Base-by-base conservation (phyloP, 345 rosid genomes). In the Eutrema heterophyllum region DNA sequence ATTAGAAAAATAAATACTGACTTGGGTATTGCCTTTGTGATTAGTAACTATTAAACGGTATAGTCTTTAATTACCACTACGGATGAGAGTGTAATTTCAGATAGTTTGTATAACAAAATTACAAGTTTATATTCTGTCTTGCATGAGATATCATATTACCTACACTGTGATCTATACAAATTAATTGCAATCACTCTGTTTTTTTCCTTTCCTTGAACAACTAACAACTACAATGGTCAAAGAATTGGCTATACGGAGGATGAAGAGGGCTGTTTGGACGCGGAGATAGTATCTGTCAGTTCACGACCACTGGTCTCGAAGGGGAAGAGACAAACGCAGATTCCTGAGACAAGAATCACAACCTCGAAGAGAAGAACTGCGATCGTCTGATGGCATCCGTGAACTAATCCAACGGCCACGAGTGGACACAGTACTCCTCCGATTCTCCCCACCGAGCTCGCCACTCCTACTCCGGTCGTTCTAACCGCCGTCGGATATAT, bases 351-450 rank as follows among this genome's bases (percentile, higher is more conserved):
- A 58, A 91, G 75, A 48, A 84, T 71, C 68, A 93, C 79, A 57
- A 73, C 44, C 85, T 75, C 91, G 46, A 93, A 93, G 33, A 93
- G 82, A 68, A 87, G 27, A 54, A 93, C 62, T 0, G 97, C 88
- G 32, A 79, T 80, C 2, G 84, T 82, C 83, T 85, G 95, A 77
- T 88, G 97, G 24, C 98, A 94, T 70, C 90, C 91, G 21, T 88
- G 88, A 54, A 94, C 89, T 61, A 94, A 76, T 66, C 85, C 86
- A 63, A 94, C 91, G 6, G 98, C 97, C 66, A 91, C 96, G 11
- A 89, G 84, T 21, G 98, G 98, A 58, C 96, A 89, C 30, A 88
- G 38, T 86, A 91, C 86, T 65, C 98, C 98, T 16, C 97, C 98
- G 13, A 94, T 88, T 81, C 98, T 87, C 58, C 97, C 98, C 57